phyloP scores from a whole-genome alignment of 331 rosid species.

The Quercus phellos region DNA sequence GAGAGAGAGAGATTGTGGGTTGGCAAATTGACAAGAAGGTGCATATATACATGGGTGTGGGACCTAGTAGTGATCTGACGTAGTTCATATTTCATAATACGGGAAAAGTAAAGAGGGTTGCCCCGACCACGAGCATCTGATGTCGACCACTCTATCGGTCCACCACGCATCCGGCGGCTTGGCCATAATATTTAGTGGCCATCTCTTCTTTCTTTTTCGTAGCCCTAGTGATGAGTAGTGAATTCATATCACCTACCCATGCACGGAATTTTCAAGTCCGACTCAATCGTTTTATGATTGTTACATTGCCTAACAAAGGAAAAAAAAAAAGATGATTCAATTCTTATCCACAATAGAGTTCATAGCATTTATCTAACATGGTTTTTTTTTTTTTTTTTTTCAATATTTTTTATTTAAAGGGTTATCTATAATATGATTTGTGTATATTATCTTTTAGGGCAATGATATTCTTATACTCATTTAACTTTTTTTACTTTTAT shows the following conservation, averaged over 20 bases:
- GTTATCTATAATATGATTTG: no score
- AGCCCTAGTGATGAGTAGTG: neutral
- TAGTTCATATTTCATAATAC: slow-evolving; percentile 16
- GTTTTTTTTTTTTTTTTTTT: no score
- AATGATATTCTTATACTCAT: no score
- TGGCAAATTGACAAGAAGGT: slow-evolving; percentile 22
- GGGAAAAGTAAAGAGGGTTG: slow-evolving; percentile 4
- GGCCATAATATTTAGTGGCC: neutral
- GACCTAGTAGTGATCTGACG: slow-evolving; percentile 15
- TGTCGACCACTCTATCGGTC: slow-evolving; percentile 21
- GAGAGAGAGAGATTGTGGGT: neutral
- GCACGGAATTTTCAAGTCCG: neutral
- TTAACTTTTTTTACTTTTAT: no score
- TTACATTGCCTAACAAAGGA: neutral
- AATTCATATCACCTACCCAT: neutral
- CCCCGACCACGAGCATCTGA: slow-evolving; percentile 39
- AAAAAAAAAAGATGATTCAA: neutral
- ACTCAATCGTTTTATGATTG: neutral
- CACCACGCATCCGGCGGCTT: slow-evolving; percentile 24
- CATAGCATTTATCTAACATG: no score
- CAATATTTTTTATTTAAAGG: no score
- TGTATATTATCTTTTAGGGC: no score
- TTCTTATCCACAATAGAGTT: no score
- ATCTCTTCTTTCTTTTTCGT: slow-evolving; percentile 2
- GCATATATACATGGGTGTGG: neutral